These are phyloP conservation scores for Hemerocallis citrina DNA, from an alignment of 106 monocot species.

Conservation along the genomic window DNA sequence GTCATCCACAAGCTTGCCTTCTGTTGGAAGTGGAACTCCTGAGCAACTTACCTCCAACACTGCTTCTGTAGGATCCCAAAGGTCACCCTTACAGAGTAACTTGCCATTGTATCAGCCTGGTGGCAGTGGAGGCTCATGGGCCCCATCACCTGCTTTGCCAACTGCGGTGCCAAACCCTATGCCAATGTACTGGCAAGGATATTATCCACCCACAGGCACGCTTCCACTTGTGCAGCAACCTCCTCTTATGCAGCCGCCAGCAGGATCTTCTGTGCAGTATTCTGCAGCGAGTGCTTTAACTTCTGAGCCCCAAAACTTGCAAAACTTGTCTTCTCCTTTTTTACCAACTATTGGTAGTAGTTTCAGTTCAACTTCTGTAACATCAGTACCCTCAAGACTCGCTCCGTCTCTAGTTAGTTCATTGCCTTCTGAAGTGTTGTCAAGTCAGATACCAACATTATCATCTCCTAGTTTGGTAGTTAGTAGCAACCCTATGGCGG, in stretches of 20 bases:
- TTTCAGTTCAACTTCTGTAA: slow-evolving; percentile 21
- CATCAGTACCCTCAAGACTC: slow-evolving; percentile 19
- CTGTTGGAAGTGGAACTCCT: slow-evolving; percentile 24
- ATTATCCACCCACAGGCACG: slow-evolving; percentile 34
- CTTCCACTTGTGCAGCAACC: slow-evolving; percentile 48
- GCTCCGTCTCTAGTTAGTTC: slow-evolving; percentile 20
- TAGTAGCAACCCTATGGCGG: slow-evolving; percentile 21
- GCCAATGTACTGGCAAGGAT: slow-evolving; percentile 64
- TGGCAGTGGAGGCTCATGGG: slow-evolving; percentile 51
- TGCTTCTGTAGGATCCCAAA: slow-evolving; percentile 27
- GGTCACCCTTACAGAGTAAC: slow-evolving; percentile 30
- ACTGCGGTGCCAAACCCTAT: slow-evolving; percentile 42
- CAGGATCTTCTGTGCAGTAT: slow-evolving; percentile 46
- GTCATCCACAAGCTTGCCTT: slow-evolving; percentile 25
- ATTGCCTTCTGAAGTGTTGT: slow-evolving; percentile 2
- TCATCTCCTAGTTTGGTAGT: slow-evolving; percentile 14
- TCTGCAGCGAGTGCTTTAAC: slow-evolving; percentile 29
- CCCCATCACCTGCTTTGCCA: slow-evolving; percentile 32
- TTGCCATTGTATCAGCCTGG: slow-evolving; percentile 51
- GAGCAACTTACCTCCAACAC: slow-evolving; percentile 26
- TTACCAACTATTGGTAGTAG: slow-evolving; percentile 19
- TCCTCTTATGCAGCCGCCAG: slow-evolving; percentile 32
- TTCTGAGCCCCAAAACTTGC: slow-evolving; percentile 25
- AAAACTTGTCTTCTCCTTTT: slow-evolving; percentile 28
- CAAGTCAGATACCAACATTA: slow-evolving; percentile 21